Percentiles rank a stretch among this genome's conserved stretches.
These are phyloP conservation scores for Aureobasidium sp. DNA, from an alignment of 2,329 filamentous ascomycete species.

Conservation along the genomic window DNA sequence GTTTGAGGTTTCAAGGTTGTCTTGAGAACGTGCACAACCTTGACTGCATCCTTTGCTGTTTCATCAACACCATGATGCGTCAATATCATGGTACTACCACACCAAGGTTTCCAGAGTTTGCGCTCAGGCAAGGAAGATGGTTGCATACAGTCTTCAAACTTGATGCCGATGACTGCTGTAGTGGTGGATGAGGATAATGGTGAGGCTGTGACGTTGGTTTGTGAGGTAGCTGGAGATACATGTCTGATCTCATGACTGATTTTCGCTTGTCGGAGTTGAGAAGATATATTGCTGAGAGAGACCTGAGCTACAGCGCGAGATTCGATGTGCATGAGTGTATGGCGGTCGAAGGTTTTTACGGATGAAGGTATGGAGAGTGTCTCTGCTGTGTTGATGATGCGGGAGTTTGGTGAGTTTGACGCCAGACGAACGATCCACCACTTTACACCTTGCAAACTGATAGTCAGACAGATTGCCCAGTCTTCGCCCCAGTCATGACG, in stretches of 20 bases:
- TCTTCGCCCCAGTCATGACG: conserved; percentile 62
- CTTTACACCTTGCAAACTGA: conserved; percentile 64
- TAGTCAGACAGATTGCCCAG: conserved; percentile 66
- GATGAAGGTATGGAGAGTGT: conserved; percentile 9
- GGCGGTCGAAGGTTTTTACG: conserved; percentile 15
- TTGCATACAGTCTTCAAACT: conserved; percentile 13
- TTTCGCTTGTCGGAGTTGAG: conserved; percentile 20
- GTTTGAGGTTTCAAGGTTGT: conserved; percentile 30
- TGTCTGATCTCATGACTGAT: conserved; percentile 20
- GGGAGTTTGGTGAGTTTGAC: conserved; percentile 24
- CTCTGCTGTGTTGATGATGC: conserved; percentile 20
- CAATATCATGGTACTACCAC: conserved; percentile 19
- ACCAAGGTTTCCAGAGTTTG: conserved; percentile 10
- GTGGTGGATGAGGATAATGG: conserved; percentile 13
- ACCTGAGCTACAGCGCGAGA: conserved; percentile 32
- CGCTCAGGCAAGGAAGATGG: not conserved
- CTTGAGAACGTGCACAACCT: conserved; percentile 34
- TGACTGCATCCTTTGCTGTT: not conserved
- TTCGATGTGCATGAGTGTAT: conserved; percentile 29
- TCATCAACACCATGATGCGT: conserved; percentile 21
- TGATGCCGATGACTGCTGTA: conserved; percentile 14
- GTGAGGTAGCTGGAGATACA: not conserved
- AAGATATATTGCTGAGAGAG: conserved; percentile 23
- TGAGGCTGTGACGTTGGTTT: conserved; percentile 15
- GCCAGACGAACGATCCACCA: conserved; percentile 71